Conservation (phyloP, 2,329 filamentous ascomycete genomes). For the Fusarium nurragi region DNA sequence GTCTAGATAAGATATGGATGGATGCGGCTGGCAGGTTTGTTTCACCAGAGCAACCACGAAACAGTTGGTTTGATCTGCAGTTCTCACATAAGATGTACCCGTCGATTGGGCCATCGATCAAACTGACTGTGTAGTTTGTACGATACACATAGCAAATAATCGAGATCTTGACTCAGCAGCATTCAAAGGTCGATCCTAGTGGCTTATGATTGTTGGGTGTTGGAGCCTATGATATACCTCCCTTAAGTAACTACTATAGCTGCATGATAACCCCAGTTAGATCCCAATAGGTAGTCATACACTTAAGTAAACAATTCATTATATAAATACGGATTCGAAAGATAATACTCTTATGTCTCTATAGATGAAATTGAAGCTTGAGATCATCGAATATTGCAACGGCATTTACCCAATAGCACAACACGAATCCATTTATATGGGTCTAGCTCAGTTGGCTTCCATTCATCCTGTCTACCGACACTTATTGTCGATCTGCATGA, state of each 20-base stretch:
- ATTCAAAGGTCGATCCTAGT: neutral
- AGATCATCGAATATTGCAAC: neutral
- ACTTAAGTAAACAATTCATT: neutral
- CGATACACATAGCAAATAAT: neutral
- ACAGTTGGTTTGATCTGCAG: neutral
- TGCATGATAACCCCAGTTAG: neutral
- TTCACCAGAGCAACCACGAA: neutral
- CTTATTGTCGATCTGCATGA: conserved; percentile 17
- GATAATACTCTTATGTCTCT: neutral
- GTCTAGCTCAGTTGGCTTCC: conserved; percentile 20
- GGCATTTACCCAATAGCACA: conserved; percentile 31
- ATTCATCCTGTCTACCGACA: neutral
- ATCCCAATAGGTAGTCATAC: neutral
- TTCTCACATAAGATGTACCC: neutral
- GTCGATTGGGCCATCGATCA: neutral
- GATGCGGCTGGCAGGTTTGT: neutral
- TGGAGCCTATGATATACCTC: too few relatives aligned
- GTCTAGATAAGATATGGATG: neutral
- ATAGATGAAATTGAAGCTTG: neutral
- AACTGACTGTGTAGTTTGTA: neutral
- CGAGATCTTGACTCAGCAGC: neutral
- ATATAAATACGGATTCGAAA: neutral
- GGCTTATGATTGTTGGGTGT: too few relatives aligned
- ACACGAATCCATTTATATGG: conserved; percentile 37
- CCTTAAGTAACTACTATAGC: neutral